These are phyloP conservation scores for Eremothecium coryli DNA, from an alignment of 1,139 yeast species.

Conservation along the genomic window DNA sequence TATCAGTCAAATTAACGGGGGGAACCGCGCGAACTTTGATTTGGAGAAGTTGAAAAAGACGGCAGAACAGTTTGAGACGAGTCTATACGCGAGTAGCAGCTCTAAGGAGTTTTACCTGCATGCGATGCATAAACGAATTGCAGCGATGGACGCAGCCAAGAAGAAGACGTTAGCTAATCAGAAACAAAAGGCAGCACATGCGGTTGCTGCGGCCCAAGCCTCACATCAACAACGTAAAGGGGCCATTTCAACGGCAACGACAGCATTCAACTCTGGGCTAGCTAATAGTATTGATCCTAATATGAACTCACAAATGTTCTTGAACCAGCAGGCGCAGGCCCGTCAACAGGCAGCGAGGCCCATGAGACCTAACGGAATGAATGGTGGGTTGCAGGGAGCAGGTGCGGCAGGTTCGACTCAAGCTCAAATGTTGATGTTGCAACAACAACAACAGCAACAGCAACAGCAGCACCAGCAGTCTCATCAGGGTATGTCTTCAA, in stretches of 20 bases:
- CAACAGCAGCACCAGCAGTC: slow-evolving; percentile 23
- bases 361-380: slow-evolving; percentile 16
- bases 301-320: slow-evolving; percentile 33
- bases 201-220: slow-evolving; percentile 15
- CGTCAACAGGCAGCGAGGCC: slow-evolving; percentile 38
- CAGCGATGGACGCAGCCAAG: slow-evolving; percentile 28
- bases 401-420: slow-evolving; percentile 12
- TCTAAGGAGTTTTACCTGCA: slow-evolving; percentile 30
- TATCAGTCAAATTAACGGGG: slow-evolving; percentile 30
- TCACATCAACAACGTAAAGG: slow-evolving; percentile 12
- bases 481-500: slow-evolving; percentile 17
- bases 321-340: slow-evolving; percentile 46
- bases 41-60: slow-evolving; percentile 31
- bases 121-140: slow-evolving; percentile 30
- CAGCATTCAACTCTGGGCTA: slow-evolving; percentile 11
- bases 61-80: slow-evolving; percentile 31
- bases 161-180: slow-evolving; percentile 21
- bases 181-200: slow-evolving; percentile 19
- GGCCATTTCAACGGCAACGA: slow-evolving; percentile 11
- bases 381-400: slow-evolving; percentile 11
- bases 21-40: slow-evolving; percentile 23
- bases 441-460: slow-evolving; percentile 19
- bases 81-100: slow-evolving; percentile 29
- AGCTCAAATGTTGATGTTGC: slow-evolving; percentile 14
- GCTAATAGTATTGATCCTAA: slow-evolving; percentile 17